Percentiles rank a stretch among this genome's conserved stretches.
These are phyloP conservation scores for Pyropia haitanensis DNA, from an alignment of 23 red algal species.

Conservation along the genomic window DNA sequence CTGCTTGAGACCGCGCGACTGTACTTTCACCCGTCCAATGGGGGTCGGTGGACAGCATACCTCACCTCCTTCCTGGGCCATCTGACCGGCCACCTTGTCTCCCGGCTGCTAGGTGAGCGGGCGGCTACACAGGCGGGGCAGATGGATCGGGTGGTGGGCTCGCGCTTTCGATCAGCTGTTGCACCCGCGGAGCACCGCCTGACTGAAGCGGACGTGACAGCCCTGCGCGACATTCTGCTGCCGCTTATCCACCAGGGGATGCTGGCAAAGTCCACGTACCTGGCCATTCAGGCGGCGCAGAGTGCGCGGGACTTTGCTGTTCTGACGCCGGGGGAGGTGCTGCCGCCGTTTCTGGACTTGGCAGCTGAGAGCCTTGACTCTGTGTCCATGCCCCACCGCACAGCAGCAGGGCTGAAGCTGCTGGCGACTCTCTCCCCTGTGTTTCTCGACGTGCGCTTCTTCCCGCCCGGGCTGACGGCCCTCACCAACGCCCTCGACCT, in stretches of 20 bases:
- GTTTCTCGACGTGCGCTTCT: constrained; percentile 61
- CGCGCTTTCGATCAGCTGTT: constrained; percentile 17
- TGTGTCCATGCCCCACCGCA: constrained; percentile 70
- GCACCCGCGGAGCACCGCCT: constrained; percentile 61
- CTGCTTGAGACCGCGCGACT: constrained; percentile 44
- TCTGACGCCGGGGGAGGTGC: constrained; percentile 29
- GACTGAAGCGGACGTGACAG: constrained; percentile 20
- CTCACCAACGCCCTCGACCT: constrained; percentile 43
- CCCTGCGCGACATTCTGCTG: constrained; percentile 44
- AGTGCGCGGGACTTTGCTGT: constrained; percentile 52
- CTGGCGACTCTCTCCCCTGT: constrained; percentile 59
- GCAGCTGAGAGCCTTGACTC: constrained; percentile 51
- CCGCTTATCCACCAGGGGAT: constrained; percentile 56
- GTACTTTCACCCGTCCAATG: constrained; percentile 72
- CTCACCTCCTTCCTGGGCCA: constrained; percentile 52
- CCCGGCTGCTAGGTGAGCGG: constrained; percentile 43
- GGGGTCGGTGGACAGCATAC: constrained; percentile 46
- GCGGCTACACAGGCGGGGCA: constrained; percentile 42
- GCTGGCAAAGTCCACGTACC: constrained; percentile 33
- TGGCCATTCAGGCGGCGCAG: constrained; percentile 40
- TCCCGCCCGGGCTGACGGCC: constrained; percentile 24
- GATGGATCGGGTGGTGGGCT: constrained; percentile 34
- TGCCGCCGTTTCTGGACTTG: constrained; percentile 27
- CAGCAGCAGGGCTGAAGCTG: constrained; percentile 50
- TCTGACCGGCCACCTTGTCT: constrained; percentile 17